phyloP scores from a whole-genome alignment of 2,329 filamentous ascomycete species.

The Periconia sp. region DNA sequence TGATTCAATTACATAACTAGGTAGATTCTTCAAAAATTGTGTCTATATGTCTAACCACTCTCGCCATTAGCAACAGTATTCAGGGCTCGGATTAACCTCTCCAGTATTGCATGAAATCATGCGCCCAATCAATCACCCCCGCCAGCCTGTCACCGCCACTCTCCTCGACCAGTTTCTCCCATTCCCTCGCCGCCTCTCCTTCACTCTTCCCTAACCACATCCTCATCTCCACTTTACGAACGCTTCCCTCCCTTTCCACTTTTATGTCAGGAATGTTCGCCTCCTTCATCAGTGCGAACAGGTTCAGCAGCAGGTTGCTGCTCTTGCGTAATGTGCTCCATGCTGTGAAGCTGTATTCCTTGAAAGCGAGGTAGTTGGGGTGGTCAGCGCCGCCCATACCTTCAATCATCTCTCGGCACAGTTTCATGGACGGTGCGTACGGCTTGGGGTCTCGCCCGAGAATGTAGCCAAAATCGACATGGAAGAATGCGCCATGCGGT shows the following conservation, averaged over 20 bases:
- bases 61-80: background rate
- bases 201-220: constrained; percentile 91
- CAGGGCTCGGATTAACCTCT: constrained; percentile 52
- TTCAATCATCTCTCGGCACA: constrained; percentile 97
- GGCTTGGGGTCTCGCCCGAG: constrained; percentile 96
- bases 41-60: background rate
- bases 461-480: constrained; percentile 98
- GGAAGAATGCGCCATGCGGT: constrained; percentile 93
- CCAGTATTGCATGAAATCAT: constrained; percentile 91
- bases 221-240: constrained; percentile 90
- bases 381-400: constrained; percentile 89
- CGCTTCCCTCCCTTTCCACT: constrained; percentile 88
- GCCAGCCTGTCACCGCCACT: constrained; percentile 81
- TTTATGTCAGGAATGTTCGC: constrained; percentile 96
- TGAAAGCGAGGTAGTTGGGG: constrained; percentile 83
- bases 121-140: constrained; percentile 90
- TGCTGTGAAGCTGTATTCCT: constrained; percentile 93
- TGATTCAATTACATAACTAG: too few species aligned
- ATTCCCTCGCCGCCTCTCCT: constrained; percentile 85
- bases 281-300: constrained; percentile 96
- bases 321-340: constrained; percentile 90
- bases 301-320: constrained; percentile 86
- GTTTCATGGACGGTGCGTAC: constrained; percentile 95
- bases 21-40: too few species aligned
- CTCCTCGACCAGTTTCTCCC: constrained; percentile 88